phyloP scores from a whole-genome alignment of 1,284 basidiomycete species.

The Earliella scabrosa region DNA sequence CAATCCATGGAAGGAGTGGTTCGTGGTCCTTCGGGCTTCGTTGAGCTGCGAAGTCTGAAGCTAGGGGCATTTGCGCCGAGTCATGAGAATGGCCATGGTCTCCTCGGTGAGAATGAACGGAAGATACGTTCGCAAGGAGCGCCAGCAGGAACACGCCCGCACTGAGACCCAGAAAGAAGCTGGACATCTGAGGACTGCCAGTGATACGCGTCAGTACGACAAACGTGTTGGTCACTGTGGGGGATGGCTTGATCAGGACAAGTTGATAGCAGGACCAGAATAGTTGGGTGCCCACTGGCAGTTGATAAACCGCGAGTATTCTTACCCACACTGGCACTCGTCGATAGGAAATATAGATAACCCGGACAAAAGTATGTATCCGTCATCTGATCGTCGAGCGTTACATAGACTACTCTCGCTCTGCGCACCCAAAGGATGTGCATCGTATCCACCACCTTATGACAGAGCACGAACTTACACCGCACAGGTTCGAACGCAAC shows the following conservation, averaged over 20 bases:
- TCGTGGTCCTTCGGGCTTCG: no score
- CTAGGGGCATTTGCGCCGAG: slow-evolving; percentile 8
- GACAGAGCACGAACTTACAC: no score
- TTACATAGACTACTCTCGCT: no score
- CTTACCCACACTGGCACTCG: background rate
- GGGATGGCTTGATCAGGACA: no score
- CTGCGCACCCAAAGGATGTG: no score
- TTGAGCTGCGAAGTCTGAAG: no score
- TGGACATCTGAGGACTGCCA: slow-evolving; percentile 7
- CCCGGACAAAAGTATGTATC: background rate
- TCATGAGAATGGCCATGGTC: slow-evolving; percentile 2
- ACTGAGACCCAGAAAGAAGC: background rate
- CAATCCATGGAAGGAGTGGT: slow-evolving; percentile 58
- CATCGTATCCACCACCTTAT: no score
- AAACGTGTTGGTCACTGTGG: no score
- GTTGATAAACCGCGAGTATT: background rate
- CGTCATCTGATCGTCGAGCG: no score
- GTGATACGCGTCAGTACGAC: background rate
- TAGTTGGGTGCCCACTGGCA: no score
- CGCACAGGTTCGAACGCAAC: no score
- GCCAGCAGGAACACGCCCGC: slow-evolving; percentile 1
- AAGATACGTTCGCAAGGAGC: background rate
- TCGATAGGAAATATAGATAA: background rate
- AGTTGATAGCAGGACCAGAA: no score
- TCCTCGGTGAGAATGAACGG: slow-evolving; percentile 4